Percentiles rank a stretch among this genome's conserved stretches.
Conservation (phyloP, 2,329 filamentous ascomycete genomes). For the Botrytis squamosa region DNA sequence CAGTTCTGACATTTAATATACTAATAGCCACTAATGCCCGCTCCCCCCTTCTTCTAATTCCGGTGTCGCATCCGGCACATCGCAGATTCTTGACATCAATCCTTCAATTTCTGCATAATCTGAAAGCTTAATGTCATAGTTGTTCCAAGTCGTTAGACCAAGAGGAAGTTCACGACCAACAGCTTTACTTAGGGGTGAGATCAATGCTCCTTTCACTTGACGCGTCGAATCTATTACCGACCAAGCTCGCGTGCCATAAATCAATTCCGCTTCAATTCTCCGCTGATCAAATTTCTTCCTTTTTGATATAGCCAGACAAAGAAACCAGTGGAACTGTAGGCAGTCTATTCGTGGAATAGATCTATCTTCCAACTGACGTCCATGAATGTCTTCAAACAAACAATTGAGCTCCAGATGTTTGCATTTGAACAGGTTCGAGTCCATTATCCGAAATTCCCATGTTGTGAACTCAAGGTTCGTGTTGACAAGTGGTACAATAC, state of each 20-base stretch:
- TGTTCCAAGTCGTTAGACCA: too few species aligned
- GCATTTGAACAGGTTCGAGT: not conserved
- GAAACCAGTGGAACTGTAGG: not conserved
- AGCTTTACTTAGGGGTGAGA: not conserved
- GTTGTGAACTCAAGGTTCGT: fast-evolving
- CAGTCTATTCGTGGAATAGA: not conserved
- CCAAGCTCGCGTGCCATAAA: not conserved
- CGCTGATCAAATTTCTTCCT: not conserved
- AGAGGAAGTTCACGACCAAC: too few species aligned
- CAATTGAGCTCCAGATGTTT: not conserved
- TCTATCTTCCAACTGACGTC: not conserved
- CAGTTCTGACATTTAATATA: not conserved
- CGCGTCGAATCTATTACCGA: not conserved
- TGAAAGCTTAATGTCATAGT: too few species aligned
- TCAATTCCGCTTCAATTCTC: not conserved
- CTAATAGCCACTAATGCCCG: not conserved
- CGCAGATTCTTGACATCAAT: not conserved
- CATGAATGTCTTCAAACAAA: not conserved
- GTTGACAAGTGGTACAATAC: not conserved
- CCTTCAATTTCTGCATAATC: not conserved
- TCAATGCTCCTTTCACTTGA: not conserved
- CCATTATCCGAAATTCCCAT: not conserved
- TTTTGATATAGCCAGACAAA: not conserved
- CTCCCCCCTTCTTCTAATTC: not conserved
- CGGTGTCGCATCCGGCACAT: not conserved